Evolutionary conservation across 441 rosid genomes (phyloP).

Genomic region (Populus hybrid): DNA sequence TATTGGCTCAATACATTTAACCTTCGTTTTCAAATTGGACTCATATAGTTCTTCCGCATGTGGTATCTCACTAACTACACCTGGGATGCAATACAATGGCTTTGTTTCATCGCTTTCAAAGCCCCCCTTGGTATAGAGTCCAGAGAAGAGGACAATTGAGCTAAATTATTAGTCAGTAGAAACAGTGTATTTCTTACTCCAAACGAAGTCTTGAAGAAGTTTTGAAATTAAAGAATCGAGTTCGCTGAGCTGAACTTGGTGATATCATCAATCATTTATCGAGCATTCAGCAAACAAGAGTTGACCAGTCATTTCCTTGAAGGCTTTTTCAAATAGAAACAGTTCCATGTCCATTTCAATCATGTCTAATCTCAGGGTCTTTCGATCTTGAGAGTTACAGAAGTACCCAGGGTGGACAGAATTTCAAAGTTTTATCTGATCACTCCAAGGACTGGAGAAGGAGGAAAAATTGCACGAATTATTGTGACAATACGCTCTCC

Average conservation of each 20-base stretch:
- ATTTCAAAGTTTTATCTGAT: conserved; percentile 7
- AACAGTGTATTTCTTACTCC: background rate
- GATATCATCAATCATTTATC: background rate
- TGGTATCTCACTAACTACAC: background rate
- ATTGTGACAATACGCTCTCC: conserved; percentile 5
- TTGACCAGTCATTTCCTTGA: background rate
- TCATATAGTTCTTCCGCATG: background rate
- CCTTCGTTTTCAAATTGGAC: background rate
- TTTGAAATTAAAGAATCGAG: background rate
- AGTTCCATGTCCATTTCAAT: conserved; percentile 9
- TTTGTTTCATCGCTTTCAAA: background rate
- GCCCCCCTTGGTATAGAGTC: background rate
- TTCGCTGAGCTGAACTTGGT: background rate
- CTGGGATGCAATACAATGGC: background rate
- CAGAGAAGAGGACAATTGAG: background rate
- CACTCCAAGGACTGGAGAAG: background rate
- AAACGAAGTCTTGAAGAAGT: background rate
- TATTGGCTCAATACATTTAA: background rate
- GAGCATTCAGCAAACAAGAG: background rate
- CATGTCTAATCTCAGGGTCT: conserved; percentile 3
- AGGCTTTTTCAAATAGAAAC: background rate
- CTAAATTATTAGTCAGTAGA: too few species aligned
- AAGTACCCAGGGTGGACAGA: background rate
- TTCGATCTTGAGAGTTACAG: background rate
- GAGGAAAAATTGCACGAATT: background rate